These are phyloP conservation scores for Pilobolus umbonatus DNA, from an alignment of 192 early-diverging fungal species.

Conservation along the genomic window DNA sequence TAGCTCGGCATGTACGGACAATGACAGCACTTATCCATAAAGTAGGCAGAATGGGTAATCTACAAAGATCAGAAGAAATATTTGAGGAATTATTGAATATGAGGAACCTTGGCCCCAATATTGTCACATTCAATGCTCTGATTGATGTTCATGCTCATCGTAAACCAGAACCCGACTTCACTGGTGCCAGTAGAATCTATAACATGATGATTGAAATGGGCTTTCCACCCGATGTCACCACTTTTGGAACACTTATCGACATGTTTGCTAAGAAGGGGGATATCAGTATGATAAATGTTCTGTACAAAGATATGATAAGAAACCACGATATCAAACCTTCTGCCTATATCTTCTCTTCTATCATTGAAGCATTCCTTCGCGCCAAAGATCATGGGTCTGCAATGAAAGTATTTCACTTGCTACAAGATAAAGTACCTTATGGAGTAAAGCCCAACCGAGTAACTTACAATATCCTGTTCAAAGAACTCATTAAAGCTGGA, in stretches of 20 bases:
- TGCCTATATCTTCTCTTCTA: constrained; percentile 18
- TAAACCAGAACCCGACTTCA: constrained; percentile 33
- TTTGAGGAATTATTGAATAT: constrained; percentile 25
- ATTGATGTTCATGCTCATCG: constrained; percentile 40
- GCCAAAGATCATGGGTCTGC: constrained; percentile 15
- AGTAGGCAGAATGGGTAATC: constrained; percentile 22
- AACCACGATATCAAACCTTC: constrained; percentile 33
- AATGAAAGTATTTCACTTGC: constrained; percentile 8
- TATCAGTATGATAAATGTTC: constrained; percentile 19
- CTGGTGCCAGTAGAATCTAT: constrained; percentile 38
- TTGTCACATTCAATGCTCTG: constrained; percentile 41
- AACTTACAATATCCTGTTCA: constrained; percentile 41
- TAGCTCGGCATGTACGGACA: constrained; percentile 16
- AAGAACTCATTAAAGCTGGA: constrained; percentile 25
- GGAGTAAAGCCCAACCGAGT: constrained; percentile 25
- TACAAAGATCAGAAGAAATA: constrained; percentile 28
- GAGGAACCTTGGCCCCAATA: constrained; percentile 29
- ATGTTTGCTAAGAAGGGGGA: constrained; percentile 44
- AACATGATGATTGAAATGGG: constrained; percentile 30
- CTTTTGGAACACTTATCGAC: constrained; percentile 46
- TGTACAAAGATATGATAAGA: constrained; percentile 45
- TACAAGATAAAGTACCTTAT: neutral
- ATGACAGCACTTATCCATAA: constrained; percentile 34
- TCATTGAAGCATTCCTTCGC: constrained; percentile 25
- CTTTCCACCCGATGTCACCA: constrained; percentile 38